A percentile compares a stretch with the other conserved stretches of the same genome.
These are phyloP conservation scores for Trypanosoma brucei DNA, from an alignment of 208 protist species.

Conservation along the genomic window DNA sequence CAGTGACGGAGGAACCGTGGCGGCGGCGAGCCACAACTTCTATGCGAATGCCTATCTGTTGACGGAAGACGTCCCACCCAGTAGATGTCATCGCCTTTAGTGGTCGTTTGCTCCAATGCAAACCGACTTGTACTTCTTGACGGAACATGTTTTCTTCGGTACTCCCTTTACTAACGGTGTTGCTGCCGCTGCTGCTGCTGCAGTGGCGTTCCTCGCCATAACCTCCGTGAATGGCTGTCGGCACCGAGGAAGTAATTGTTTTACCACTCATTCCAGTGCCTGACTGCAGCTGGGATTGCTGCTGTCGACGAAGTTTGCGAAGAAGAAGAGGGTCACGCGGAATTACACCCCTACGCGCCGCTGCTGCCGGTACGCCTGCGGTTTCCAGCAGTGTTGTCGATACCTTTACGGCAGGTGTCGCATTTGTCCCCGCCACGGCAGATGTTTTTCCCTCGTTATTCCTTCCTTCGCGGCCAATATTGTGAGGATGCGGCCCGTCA, in stretches of 20 bases:
- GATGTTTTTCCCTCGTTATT: not conserved
- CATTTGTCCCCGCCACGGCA: not conserved
- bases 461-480: too few relatives aligned
- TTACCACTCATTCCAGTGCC: not conserved
- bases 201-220: not conserved
- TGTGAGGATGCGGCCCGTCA: too few relatives aligned
- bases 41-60: conserved; percentile 66
- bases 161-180: not conserved
- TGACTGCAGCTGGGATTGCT: not conserved
- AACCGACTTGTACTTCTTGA: not conserved
- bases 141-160: not conserved
- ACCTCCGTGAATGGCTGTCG: not conserved
- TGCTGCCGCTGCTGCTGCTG: conserved; percentile 1
- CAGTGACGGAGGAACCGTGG: not conserved
- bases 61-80: conserved; percentile 69
- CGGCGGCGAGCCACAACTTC: conserved; percentile 34
- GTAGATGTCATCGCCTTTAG: conserved; percentile 51
- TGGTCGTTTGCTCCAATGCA: conserved; percentile 53
- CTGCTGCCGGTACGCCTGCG: conserved; percentile 14
- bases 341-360: conserved; percentile 54
- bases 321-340: conserved; percentile 58
- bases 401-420: not conserved
- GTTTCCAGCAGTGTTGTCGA: too few relatives aligned
- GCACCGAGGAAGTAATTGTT: not conserved
- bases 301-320: conserved; percentile 34